A percentile compares a stretch with the other conserved stretches of the same genome.
Evolutionary conservation across 257 asterid species (phyloP).

Genomic region (Hygrophila difformis): DNA sequence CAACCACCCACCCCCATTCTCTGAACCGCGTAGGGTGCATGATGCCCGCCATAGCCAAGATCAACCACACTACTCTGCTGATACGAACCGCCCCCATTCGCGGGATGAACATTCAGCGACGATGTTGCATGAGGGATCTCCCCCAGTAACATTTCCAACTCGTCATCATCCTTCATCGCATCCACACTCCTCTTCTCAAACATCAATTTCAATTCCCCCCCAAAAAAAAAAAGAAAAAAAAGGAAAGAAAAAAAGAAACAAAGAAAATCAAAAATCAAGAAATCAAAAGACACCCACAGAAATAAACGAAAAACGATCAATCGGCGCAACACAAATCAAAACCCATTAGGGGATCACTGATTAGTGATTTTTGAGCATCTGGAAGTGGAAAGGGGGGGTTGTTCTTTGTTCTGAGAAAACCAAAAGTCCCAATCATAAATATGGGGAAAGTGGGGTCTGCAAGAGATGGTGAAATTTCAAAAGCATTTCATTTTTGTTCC

Average conservation of each 20-base stretch:
- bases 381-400: too few species aligned
- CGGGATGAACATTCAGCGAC: conserved; percentile 33
- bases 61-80: conserved; percentile 19
- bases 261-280: too few species aligned
- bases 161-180: conserved; percentile 63
- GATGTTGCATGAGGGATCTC: conserved; percentile 81
- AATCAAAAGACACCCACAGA: conserved; percentile 35
- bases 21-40: conserved; percentile 28
- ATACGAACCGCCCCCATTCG: conserved; percentile 22
- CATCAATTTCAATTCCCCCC: conserved; percentile 24
- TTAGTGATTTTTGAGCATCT: conserved; percentile 38
- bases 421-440: conserved; percentile 25
- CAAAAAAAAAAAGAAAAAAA: conserved; percentile 15
- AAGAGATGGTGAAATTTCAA: conserved; percentile 25
- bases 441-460: conserved; percentile 24
- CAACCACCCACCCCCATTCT: conserved; percentile 18
- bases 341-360: too few species aligned
- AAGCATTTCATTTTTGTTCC: conserved; percentile 23
- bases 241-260: too few species aligned
- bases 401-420: conserved; percentile 25
- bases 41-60: conserved; percentile 26
- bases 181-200: conserved; percentile 18
- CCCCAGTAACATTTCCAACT: conserved; percentile 64
- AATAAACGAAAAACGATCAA: conserved; percentile 24
- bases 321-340: conserved; percentile 22